A percentile compares a stretch with the other conserved stretches of the same genome.
phyloP scores from a whole-genome alignment of 768 basidiomycete genomes.

The Calvatia gigantea region DNA sequence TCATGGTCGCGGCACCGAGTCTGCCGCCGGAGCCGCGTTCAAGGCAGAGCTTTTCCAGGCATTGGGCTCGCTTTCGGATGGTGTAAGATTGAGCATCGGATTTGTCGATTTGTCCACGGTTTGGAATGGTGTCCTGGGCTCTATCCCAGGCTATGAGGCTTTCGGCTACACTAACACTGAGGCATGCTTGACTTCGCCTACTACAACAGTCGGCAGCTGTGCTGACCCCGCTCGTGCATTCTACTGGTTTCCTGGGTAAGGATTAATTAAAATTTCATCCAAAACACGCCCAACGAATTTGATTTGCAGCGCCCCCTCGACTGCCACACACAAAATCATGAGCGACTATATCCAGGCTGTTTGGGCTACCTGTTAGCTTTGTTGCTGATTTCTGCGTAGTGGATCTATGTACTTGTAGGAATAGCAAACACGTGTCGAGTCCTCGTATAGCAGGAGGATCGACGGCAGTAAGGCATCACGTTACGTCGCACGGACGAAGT shows the following conservation, averaged over 20 bases:
- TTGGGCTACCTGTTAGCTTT: constrained; percentile 1
- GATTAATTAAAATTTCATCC: neutral
- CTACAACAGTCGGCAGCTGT: constrained; percentile 4
- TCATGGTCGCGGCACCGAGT: constrained; percentile 43
- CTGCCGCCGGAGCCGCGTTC: constrained; percentile 40
- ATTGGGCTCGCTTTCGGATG: constrained; percentile 27
- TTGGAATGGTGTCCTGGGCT: constrained; percentile 41
- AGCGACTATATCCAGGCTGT: constrained; percentile 11
- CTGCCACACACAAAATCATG: constrained; percentile 3
- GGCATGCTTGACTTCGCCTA: constrained; percentile 1
- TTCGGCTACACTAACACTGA: constrained; percentile 43
- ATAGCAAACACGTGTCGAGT: too few relatives aligned
- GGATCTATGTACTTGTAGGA: constrained; percentile 19
- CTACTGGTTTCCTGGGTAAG: constrained; percentile 10
- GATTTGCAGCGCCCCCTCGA: neutral
- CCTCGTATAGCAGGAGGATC: too few relatives aligned
- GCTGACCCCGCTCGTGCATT: constrained; percentile 7
- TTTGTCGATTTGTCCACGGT: constrained; percentile 43
- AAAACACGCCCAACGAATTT: neutral
- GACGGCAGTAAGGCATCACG: too few relatives aligned
- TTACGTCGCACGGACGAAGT: too few relatives aligned
- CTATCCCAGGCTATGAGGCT: constrained; percentile 40
- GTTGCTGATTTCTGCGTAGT: neutral
- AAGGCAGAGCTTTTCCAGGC: constrained; percentile 40
- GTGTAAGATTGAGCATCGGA: constrained; percentile 35